phyloP scores from a whole-genome alignment of 2,329 filamentous ascomycete species.

The Pezizomycotina sp. region DNA sequence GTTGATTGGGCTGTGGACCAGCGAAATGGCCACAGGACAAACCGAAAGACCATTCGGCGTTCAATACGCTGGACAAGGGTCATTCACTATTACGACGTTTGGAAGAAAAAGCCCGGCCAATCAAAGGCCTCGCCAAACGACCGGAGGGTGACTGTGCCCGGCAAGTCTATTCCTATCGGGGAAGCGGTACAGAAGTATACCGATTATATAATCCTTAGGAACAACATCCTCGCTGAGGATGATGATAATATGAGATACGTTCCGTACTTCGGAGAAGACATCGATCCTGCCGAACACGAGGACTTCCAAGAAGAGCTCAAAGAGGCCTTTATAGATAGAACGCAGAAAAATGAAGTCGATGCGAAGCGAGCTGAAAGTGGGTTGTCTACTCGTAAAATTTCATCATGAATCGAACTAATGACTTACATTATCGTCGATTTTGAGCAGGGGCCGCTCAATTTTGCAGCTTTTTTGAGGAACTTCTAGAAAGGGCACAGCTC shows the following conservation, averaged over 20 bases:
- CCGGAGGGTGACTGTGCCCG: too few species aligned
- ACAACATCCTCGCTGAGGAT: conserved; percentile 21
- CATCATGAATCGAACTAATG: not conserved
- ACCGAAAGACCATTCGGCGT: too few species aligned
- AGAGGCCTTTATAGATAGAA: conserved; percentile 20
- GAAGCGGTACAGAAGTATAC: conserved; percentile 21
- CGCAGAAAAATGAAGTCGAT: conserved; percentile 14
- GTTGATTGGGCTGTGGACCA: too few species aligned
- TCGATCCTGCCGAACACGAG: conserved; percentile 15
- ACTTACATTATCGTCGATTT: too few species aligned
- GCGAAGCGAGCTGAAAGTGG: conserved; percentile 19
- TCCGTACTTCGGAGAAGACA: conserved; percentile 22
- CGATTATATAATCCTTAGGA: conserved; percentile 19
- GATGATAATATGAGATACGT: conserved; percentile 22
- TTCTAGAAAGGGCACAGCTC: too few species aligned
- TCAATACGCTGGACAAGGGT: too few species aligned
- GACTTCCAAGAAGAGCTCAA: conserved; percentile 9
- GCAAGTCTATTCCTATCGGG: too few species aligned
- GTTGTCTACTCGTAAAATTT: not conserved
- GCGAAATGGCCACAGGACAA: too few species aligned
- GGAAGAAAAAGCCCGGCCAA: too few species aligned
- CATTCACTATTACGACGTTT: too few species aligned
- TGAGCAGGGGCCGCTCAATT: conserved; percentile 16
- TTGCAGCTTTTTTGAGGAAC: conserved; percentile 17
- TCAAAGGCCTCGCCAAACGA: too few species aligned